Conservation (phyloP, 2,329 filamentous ascomycete species). For the Aspergillus candidus region DNA sequence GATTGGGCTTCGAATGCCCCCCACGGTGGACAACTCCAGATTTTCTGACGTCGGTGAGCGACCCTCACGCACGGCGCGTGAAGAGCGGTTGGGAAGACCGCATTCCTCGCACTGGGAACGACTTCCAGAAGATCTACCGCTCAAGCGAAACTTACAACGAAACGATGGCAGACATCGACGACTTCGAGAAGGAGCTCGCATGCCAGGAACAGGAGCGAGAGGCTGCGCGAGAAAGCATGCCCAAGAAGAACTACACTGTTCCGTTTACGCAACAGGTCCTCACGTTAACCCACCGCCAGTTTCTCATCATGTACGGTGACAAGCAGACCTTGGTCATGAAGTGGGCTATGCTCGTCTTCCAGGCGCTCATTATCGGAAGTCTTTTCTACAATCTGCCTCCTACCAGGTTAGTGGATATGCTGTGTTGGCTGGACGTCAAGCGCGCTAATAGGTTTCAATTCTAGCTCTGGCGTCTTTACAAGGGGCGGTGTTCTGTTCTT, state of each 20-base stretch:
- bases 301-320: slow-evolving; percentile 51
- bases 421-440: background rate
- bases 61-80: slow-evolving; percentile 52
- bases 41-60: slow-evolving; percentile 71
- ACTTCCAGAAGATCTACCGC: slow-evolving; percentile 50
- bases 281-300: slow-evolving; percentile 51
- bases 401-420: slow-evolving; percentile 31
- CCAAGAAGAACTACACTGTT: slow-evolving; percentile 50
- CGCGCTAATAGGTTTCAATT: background rate
- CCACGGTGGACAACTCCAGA: slow-evolving; percentile 67
- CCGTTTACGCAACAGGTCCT: slow-evolving; percentile 47
- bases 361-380: slow-evolving; percentile 43
- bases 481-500: slow-evolving; percentile 58
- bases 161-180: slow-evolving; percentile 45
- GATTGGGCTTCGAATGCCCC: slow-evolving; percentile 68
- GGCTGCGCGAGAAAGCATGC: slow-evolving; percentile 31
- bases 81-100: slow-evolving; percentile 52
- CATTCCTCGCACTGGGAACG: slow-evolving; percentile 49
- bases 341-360: slow-evolving; percentile 44
- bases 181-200: slow-evolving; percentile 48
- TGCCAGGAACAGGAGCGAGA: slow-evolving; percentile 37
- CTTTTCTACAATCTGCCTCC: slow-evolving; percentile 51
- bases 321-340: slow-evolving; percentile 46
- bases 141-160: slow-evolving; percentile 42
- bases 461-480: slow-evolving; percentile 50